phyloP scores from a whole-genome alignment of 2,329 filamentous ascomycete species.

The Alternaria postmessia region DNA sequence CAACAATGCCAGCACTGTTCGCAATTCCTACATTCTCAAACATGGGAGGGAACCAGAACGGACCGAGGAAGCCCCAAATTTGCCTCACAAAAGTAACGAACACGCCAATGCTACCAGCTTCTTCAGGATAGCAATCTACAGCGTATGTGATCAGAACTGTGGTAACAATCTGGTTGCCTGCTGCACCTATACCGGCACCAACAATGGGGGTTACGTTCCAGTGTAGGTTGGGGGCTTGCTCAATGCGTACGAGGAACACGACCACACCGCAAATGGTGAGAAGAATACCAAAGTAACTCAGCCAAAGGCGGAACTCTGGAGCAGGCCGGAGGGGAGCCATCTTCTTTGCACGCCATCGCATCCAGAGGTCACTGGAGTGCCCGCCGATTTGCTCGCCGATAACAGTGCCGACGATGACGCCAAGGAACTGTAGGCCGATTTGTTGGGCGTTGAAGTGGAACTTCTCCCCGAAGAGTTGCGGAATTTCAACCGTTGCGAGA shows the following conservation, averaged over 20 bases:
- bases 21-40: slow-evolving; percentile 47
- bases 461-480: slow-evolving; percentile 63
- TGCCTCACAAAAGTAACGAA: slow-evolving; percentile 66
- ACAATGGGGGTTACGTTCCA: slow-evolving; percentile 67
- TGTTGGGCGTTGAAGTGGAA: slow-evolving; percentile 67
- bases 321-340: slow-evolving; percentile 53
- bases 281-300: slow-evolving; percentile 62
- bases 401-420: slow-evolving; percentile 64
- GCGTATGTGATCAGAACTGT: slow-evolving; percentile 68
- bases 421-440: slow-evolving; percentile 66
- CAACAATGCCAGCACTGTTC: slow-evolving; percentile 50
- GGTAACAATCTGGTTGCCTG: slow-evolving; percentile 68
- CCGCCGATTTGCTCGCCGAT: slow-evolving; percentile 68
- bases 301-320: slow-evolving; percentile 66
- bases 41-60: slow-evolving; percentile 55
- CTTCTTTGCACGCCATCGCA: slow-evolving; percentile 52
- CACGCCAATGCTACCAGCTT: slow-evolving; percentile 64
- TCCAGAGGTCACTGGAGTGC: slow-evolving; percentile 62
- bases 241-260: slow-evolving; percentile 62
- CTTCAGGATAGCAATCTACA: slow-evolving; percentile 64
- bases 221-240: slow-evolving; percentile 52
- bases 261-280: slow-evolving; percentile 62
- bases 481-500: slow-evolving; percentile 66
- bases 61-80: slow-evolving; percentile 54
- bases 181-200: slow-evolving; percentile 60